These are phyloP conservation scores for Chlorella sp. DNA, from an alignment of 139 green algal species.

Conservation along the genomic window DNA sequence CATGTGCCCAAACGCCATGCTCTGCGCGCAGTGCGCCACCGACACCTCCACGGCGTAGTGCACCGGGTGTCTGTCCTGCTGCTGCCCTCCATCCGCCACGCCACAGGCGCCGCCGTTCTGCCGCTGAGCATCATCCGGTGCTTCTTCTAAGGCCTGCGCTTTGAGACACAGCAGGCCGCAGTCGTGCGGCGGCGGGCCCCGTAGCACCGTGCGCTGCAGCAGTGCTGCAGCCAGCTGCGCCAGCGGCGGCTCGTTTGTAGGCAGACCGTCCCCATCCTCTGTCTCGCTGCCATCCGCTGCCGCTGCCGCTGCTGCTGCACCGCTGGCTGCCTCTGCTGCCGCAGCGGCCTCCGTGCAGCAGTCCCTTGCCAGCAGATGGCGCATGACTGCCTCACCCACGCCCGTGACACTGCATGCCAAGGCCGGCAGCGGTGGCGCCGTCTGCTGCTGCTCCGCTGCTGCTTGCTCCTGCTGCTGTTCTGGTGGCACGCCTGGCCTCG, in stretches of 20 bases:
- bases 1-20: slow-evolving; percentile 62
- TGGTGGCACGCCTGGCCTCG: not conserved
- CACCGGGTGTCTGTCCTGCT: not conserved
- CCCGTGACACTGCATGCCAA: slow-evolving; percentile 75
- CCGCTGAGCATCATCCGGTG: too few species aligned
- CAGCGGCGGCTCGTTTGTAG: not conserved
- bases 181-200: slow-evolving; percentile 33
- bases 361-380: slow-evolving; percentile 59
- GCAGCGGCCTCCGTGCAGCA: slow-evolving; percentile 17
- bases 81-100: not conserved
- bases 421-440: slow-evolving; percentile 11
- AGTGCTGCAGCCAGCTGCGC: not conserved
- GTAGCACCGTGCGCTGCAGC: not conserved
- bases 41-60: slow-evolving; percentile 51
- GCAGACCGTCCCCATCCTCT: not conserved
- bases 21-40: slow-evolving; percentile 52
- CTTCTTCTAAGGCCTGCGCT: not conserved
- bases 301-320: not conserved
- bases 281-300: not conserved
- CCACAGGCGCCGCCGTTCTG: not conserved
- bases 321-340: not conserved
- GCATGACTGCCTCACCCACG: slow-evolving; percentile 80
- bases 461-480: not conserved
- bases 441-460: not conserved
- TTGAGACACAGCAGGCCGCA: slow-evolving; percentile 54